Evolutionary conservation across 345 rosid species (phyloP), one percentile per base, ranked within the genome.

Genomic region (Mangifera indica): DNA sequence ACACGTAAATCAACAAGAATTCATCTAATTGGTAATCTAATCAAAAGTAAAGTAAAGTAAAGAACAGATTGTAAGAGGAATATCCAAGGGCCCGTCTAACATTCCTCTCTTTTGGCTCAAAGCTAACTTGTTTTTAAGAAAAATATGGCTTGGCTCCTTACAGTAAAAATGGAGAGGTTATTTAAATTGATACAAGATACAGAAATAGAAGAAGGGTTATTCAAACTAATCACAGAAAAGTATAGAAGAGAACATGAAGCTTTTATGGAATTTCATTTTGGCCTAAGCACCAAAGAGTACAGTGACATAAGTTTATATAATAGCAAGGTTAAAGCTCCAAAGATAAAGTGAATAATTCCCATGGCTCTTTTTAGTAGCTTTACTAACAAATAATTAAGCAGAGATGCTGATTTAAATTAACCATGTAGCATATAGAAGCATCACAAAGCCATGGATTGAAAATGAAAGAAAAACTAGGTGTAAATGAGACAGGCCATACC

Each of bases 401-500:
- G 25, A 12, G 7, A 10, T 6, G 63, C 25, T 26, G 55, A 21
- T 34, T 63, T 20, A 44, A 63, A 25, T 55, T 58, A 24, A 32
- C 10, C 48, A 46, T n/a, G 51, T 46, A 12, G 17, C 26, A 5
- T 15, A 8, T 7, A 13, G 20, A 15, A 14, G 20, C 29, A 75
- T 66, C 29, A 61, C 7, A 55, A 71, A 29, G 72, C 29, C 67
- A 26, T 10, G 29, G 22, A n/a, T 21, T 52, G 34, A 66, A 55
- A 32, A 29, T 37, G 14, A 62, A 32, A 65, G 13, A 20, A 48
- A 20, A 53, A 52, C 55, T 48, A 53, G 7, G 11, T 6, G 21
- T 66, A 21, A 7, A 66, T 7, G 54, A 65, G 54, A 51, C 32
- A 48, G 53, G 12, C 71, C 87, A 63, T 83, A 91, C 97, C 92